Conservation (phyloP, 192 early-diverging fungal species). For the Podochytrium sp. region DNA sequence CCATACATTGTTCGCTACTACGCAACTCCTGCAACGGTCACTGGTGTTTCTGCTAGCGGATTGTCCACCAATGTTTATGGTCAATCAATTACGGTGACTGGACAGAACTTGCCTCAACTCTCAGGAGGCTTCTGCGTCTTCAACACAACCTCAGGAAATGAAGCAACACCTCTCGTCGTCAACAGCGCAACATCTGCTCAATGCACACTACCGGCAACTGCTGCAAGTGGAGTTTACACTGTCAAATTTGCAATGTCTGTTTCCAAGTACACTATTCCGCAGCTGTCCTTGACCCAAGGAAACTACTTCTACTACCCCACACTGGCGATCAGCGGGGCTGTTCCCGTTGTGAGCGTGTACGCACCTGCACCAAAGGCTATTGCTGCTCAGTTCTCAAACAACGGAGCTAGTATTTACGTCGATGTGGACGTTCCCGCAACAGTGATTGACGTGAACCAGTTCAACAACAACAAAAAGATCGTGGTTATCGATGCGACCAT, state of each 20-base stretch:
- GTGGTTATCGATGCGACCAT: background rate
- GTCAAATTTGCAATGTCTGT: conserved; percentile 21
- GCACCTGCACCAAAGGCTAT: conserved; percentile 12
- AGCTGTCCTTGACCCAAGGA: background rate
- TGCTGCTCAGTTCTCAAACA: conserved; percentile 15
- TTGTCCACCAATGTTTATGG: conserved; percentile 11
- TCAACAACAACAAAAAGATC: background rate
- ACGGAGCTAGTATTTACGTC: conserved; percentile 30
- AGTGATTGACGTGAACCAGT: conserved; percentile 17
- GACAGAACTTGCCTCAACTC: conserved; percentile 4
- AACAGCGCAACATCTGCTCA: conserved; percentile 15
- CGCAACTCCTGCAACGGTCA: conserved; percentile 2
- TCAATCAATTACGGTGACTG: conserved; percentile 9
- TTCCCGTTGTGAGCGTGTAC: background rate
- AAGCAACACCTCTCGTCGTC: conserved; percentile 12
- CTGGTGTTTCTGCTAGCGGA: background rate
- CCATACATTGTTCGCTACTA: conserved; percentile 31
- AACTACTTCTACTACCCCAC: conserved; percentile 17
- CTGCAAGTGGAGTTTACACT: background rate
- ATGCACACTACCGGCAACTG: conserved; percentile 12
- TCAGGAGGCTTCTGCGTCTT: conserved; percentile 32
- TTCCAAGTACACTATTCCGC: conserved; percentile 22
- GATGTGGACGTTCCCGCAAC: conserved; percentile 19
- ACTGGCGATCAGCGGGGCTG: background rate
- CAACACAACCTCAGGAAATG: conserved; percentile 23